Conservation (phyloP, 352 stramenopile genomes). For the Phytophthora kernoviae region DNA sequence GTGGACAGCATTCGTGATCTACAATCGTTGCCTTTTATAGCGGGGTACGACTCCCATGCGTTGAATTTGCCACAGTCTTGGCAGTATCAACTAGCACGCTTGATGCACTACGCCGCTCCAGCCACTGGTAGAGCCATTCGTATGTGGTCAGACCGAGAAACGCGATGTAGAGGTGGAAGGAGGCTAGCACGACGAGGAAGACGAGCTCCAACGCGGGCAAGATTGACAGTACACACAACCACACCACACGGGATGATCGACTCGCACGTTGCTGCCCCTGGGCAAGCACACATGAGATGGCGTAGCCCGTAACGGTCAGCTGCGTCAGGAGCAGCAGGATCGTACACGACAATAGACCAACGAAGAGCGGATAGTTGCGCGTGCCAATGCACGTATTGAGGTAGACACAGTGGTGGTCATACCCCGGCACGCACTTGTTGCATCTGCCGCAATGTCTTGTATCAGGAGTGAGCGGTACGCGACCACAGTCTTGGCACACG, state of each 20-base stretch:
- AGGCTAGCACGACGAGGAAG: slow-evolving; percentile 57
- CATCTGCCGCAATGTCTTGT: slow-evolving; percentile 92
- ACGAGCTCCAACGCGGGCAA: slow-evolving; percentile 61
- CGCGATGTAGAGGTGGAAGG: slow-evolving; percentile 72
- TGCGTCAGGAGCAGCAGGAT: slow-evolving; percentile 64
- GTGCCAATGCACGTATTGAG: slow-evolving; percentile 94
- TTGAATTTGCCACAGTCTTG: not conserved
- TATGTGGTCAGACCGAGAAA: slow-evolving; percentile 54
- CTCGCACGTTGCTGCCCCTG: slow-evolving; percentile 2
- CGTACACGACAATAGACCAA: slow-evolving; percentile 57
- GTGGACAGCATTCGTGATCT: too few species aligned
- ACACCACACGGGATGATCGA: slow-evolving; percentile 14
- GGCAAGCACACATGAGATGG: slow-evolving; percentile 33
- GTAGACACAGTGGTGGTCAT: slow-evolving; percentile 96
- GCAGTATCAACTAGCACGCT: not conserved
- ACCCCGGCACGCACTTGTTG: slow-evolving; percentile 93
- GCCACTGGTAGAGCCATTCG: slow-evolving; percentile 60
- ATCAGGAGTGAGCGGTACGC: slow-evolving; percentile 16
- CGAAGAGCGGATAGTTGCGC: slow-evolving; percentile 70
- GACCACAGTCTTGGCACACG: slow-evolving; percentile 45
- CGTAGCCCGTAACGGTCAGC: slow-evolving; percentile 49
- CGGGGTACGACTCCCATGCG: too few species aligned
- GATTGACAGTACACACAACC: slow-evolving; percentile 43
- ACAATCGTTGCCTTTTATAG: too few species aligned
- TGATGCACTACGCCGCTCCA: slow-evolving; percentile 16